Conservation (phyloP, 2,329 filamentous ascomycete species). For the Aureobasidium sp. region DNA sequence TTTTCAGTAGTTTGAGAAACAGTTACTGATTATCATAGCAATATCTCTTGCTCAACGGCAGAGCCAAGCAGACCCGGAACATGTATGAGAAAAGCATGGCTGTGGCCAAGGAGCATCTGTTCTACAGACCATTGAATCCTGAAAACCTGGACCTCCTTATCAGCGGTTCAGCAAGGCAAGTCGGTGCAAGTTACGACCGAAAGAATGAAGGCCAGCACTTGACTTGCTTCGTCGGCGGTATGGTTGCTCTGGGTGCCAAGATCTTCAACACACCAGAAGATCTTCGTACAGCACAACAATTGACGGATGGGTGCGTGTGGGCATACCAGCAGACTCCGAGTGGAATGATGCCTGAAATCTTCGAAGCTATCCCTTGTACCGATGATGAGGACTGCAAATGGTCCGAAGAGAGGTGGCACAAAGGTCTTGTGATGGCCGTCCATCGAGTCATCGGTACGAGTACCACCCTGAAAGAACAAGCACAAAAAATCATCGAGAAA, state of each 20-base stretch:
- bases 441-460: constrained; percentile 22
- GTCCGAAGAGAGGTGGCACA: constrained; percentile 41
- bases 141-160: constrained; percentile 41
- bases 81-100: constrained; percentile 43
- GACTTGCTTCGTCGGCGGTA: constrained; percentile 64
- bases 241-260: constrained; percentile 60
- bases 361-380: constrained; percentile 42
- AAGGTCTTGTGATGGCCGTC: constrained; percentile 33
- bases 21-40: constrained; percentile 7
- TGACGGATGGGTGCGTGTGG: constrained; percentile 59
- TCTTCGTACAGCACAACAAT: constrained; percentile 48
- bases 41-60: constrained; percentile 25
- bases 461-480: constrained; percentile 10
- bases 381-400: constrained; percentile 33
- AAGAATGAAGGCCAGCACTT: constrained; percentile 51
- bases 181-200: constrained; percentile 22
- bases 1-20: neutral
- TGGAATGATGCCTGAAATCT: constrained; percentile 57
- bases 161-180: constrained; percentile 40
- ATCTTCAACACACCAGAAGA: constrained; percentile 51
- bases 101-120: constrained; percentile 42
- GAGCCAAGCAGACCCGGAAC: constrained; percentile 34
- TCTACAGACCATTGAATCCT: constrained; percentile 39
- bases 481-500: constrained; percentile 31
- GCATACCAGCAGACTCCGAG: constrained; percentile 51